Percentiles rank a stretch among this genome's conserved stretches.
These are phyloP conservation scores for Centaurea solstitialis DNA, from an alignment of 129 eudicot species.

Conservation along the genomic window DNA sequence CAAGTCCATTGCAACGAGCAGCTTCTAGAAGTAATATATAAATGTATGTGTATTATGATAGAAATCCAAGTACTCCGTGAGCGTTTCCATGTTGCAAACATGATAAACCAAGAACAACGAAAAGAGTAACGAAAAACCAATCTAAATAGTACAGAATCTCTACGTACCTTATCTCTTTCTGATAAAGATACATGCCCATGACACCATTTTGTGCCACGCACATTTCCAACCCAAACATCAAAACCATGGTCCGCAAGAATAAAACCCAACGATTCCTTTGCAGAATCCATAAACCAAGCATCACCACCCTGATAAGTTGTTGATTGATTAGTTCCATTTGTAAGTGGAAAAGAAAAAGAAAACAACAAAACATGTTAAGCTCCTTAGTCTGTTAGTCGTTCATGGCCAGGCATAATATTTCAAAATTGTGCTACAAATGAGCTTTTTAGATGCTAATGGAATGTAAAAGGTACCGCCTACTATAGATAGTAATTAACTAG, in stretches of 20 bases:
- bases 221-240: conserved; percentile 97
- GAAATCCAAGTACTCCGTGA: neutral
- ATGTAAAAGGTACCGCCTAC: neutral
- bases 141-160: neutral
- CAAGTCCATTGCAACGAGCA: neutral
- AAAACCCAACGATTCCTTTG: conserved; percentile 82
- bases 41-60: neutral
- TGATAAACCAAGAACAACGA: neutral
- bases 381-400: neutral
- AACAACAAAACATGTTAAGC: neutral
- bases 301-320: conserved; percentile 80
- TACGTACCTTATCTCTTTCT: conserved; percentile 66
- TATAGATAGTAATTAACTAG: neutral
- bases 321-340: neutral
- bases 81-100: neutral
- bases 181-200: conserved; percentile 89
- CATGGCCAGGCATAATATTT: neutral
- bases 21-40: neutral
- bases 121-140: neutral
- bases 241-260: conserved; percentile 85
- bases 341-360: conserved; percentile 6
- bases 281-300: conserved; percentile 89
- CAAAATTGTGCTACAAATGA: neutral
- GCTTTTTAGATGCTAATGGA: neutral
- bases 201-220: conserved; percentile 96